A percentile compares a stretch with the other conserved stretches of the same genome.
Evolutionary conservation across 2,329 filamentous ascomycete genomes (phyloP).

Genomic region (Microdochium paspali): DNA sequence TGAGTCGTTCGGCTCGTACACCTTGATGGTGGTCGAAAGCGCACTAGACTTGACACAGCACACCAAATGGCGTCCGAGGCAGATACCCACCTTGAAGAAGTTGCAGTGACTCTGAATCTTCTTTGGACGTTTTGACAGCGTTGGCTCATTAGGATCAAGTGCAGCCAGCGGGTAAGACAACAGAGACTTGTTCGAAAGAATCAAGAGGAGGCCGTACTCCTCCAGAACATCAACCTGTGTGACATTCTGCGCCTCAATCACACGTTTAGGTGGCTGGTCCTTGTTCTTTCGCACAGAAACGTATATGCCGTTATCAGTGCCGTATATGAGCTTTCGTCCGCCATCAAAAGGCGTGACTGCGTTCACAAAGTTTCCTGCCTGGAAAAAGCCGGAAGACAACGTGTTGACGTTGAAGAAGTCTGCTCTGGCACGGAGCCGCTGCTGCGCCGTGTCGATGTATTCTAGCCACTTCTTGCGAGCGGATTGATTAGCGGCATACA

Average conservation of each 20-base stretch:
- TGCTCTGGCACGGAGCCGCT: conserved; percentile 75
- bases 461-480: conserved; percentile 96
- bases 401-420: conserved; percentile 76
- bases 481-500: conserved; percentile 78
- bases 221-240: conserved; percentile 95
- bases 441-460: conserved; percentile 84
- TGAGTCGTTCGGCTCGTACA: conserved; percentile 96
- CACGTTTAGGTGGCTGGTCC: conserved; percentile 69
- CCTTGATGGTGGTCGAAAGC: conserved; percentile 92
- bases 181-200: conserved; percentile 87
- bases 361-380: conserved; percentile 72
- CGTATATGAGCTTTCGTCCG: conserved; percentile 86
- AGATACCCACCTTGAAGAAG: conserved; percentile 97
- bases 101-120: conserved; percentile 97
- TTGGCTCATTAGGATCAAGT: conserved; percentile 73
- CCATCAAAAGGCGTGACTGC: conserved; percentile 93
- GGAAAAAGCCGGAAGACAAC: conserved; percentile 51
- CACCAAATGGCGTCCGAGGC: conserved; percentile 85
- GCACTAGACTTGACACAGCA: conserved; percentile 94
- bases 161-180: conserved; percentile 83
- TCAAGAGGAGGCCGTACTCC: conserved; percentile 84
- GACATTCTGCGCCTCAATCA: conserved; percentile 78
- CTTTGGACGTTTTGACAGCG: conserved; percentile 75
- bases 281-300: conserved; percentile 85
- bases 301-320: conserved; percentile 90